Base-by-base conservation (phyloP, 768 basidiomycete genomes). In the Serendipita vermifera region DNA sequence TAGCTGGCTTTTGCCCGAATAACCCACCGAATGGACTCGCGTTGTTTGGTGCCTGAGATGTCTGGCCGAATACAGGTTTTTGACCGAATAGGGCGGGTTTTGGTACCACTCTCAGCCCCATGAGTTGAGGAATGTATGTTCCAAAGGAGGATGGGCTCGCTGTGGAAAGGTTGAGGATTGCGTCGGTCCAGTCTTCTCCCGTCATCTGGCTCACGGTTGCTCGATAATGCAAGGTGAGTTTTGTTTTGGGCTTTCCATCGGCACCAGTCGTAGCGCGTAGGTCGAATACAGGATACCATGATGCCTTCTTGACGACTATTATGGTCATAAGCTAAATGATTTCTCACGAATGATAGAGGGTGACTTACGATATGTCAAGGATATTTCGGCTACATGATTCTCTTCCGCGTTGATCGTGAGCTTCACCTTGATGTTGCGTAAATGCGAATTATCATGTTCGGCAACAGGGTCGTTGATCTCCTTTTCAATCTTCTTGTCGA, bases 141-240 rank as follows among this genome's bases (percentile, higher is more conserved):
- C 22, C 17, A 29, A 51, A 7, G 5, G 46, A 51, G 17, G 26
- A 22, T 26, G 46, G 46, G 24, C 46, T 51, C n/a, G 46, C 46
- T 15, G 46, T 51, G 17, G 46, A 51, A 26, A 51, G 46, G 27
- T 51, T 51, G 24, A 51, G 24, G 9, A 29, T 51, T 7, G 46
- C 46, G 32, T 51, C 46, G 9, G 24, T 24, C 46, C 46, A 51
- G 32, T 51, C 46, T n/a, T 51, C 46, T 26, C 46, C 46, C n/a
- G 46, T 51, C 17, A 31, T 27, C 27, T 51, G 46, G 24, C 32
- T 4, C 24, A 51, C 46, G 24, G 22, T 22, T 27, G 46, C 46
- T 7, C 46, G 46, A 51, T 51, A 51, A 31, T 20, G 46, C 46
- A 51, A 51, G 5, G 46, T 31, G 15, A 51, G 27, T n/a, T 51